A percentile compares a stretch with the other conserved stretches of the same genome.
phyloP scores from a whole-genome alignment of 495 filamentous ascomycete species.

The Aspergillus nidulans region DNA sequence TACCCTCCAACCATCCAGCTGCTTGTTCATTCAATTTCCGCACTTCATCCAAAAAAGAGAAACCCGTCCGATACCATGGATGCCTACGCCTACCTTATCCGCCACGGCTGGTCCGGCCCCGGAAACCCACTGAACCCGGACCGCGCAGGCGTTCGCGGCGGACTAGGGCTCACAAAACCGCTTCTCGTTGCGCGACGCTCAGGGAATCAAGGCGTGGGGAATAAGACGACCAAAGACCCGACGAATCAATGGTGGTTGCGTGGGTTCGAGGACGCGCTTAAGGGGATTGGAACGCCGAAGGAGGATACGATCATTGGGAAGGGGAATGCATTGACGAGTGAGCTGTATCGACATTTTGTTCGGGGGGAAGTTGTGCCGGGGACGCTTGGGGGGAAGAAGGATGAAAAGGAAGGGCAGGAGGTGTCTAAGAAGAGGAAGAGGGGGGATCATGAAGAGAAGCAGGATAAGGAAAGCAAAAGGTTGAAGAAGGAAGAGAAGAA shows the following conservation, averaged over 20 bases:
- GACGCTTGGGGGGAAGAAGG: conserved; percentile 34
- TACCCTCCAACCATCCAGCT: neutral
- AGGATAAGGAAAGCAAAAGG: conserved; percentile 1
- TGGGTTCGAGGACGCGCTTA: conserved; percentile 73
- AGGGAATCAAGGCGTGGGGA: conserved; percentile 67
- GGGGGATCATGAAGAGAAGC: conserved; percentile 3
- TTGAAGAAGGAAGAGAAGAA: conserved; percentile 2
- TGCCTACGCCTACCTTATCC: conserved; percentile 63
- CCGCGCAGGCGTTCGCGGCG: conserved; percentile 54
- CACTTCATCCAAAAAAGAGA: neutral
- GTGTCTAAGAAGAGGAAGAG: neutral
- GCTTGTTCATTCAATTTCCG: neutral
- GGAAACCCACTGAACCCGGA: conserved; percentile 71
- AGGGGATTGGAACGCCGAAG: conserved; percentile 46
- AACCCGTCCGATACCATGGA: conserved; percentile 39
- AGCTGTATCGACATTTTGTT: conserved; percentile 80
- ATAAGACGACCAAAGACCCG: conserved; percentile 55
- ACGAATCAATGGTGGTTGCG: conserved; percentile 78
- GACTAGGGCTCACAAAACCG: conserved; percentile 62
- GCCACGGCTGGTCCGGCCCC: conserved; percentile 73
- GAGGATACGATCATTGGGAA: conserved; percentile 32
- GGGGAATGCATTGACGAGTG: conserved; percentile 45
- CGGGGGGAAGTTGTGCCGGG: conserved; percentile 68
- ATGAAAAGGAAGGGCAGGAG: conserved; percentile 6
- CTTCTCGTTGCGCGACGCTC: conserved; percentile 64